A percentile compares a stretch with the other conserved stretches of the same genome.
Evolutionary conservation across 805 yeast species (phyloP).

Genomic region (Yarrowia keelungensis): DNA sequence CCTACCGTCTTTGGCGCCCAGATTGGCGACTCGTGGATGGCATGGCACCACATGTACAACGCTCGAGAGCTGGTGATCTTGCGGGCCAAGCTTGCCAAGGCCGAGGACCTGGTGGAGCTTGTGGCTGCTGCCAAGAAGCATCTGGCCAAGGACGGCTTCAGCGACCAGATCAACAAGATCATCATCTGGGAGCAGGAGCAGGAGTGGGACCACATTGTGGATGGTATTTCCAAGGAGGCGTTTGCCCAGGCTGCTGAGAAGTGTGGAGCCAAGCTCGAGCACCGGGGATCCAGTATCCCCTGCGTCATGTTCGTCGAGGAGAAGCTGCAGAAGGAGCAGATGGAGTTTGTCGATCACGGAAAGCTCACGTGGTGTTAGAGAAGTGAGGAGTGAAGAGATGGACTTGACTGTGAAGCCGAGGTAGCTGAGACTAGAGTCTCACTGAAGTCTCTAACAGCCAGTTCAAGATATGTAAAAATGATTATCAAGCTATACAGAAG

Average conservation of each 20-base stretch:
- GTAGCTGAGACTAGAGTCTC: no score
- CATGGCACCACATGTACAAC: constrained; percentile 47
- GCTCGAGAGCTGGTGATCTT: constrained; percentile 42
- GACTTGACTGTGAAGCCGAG: no score
- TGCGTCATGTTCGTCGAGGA: constrained; percentile 26
- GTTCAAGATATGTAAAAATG: no score
- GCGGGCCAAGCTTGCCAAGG: constrained; percentile 41
- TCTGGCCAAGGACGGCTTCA: constrained; percentile 40
- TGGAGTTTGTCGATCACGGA: constrained; percentile 32
- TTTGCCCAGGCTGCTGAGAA: not conserved
- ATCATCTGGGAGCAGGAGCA: constrained; percentile 33
- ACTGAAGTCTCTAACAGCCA: no score
- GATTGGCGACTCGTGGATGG: constrained; percentile 43
- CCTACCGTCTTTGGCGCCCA: constrained; percentile 46
- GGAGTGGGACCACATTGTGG: constrained; percentile 10
- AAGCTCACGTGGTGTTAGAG: constrained; percentile 28
- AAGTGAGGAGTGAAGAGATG: no score
- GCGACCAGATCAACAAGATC: constrained; percentile 20
- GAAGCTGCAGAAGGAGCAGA: not conserved
- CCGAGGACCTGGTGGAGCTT: constrained; percentile 44
- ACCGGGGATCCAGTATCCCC: constrained; percentile 25
- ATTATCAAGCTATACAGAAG: no score
- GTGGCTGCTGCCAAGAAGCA: constrained; percentile 48
- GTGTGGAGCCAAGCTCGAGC: constrained; percentile 6
- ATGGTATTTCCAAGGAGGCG: not conserved